These are phyloP conservation scores for Polyplosphaeria fusca DNA, from an alignment of 495 filamentous ascomycete species.

Conservation along the genomic window DNA sequence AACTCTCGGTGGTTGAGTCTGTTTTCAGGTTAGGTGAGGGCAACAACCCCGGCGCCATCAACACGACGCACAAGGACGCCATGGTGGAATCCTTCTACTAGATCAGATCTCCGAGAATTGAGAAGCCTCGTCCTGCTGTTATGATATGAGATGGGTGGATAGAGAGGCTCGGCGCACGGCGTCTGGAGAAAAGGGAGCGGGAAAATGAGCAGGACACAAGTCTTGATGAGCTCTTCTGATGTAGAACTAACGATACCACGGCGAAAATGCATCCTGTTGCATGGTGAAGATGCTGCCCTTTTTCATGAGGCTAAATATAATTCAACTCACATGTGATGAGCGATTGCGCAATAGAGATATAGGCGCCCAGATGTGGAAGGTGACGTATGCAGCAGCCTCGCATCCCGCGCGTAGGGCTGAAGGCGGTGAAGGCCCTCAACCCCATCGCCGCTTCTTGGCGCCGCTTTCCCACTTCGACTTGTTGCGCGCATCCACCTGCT, in stretches of 20 bases:
- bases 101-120: constrained; percentile 29
- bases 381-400: constrained; percentile 1
- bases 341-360: too few species aligned
- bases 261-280: neutral
- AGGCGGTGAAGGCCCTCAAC: constrained; percentile 25
- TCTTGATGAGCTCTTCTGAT: constrained; percentile 16
- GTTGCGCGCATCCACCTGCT: too few species aligned
- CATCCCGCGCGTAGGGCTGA: constrained; percentile 16
- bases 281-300: neutral
- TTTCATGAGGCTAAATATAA: neutral
- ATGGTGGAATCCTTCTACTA: constrained; percentile 99
- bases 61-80: constrained; percentile 84
- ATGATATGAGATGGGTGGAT: neutral
- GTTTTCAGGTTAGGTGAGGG: constrained; percentile 94
- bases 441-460: constrained; percentile 7
- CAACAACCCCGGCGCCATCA: constrained; percentile 67
- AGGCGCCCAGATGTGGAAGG: neutral
- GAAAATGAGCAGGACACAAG: constrained; percentile 5
- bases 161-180: constrained; percentile 27
- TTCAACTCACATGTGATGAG: too few species aligned
- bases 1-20: constrained; percentile 91
- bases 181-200: constrained; percentile 25
- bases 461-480: neutral
- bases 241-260: constrained; percentile 30
- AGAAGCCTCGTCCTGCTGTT: neutral